These are phyloP conservation scores for Umbelopsis vinacea DNA, from an alignment of 192 early-diverging fungal species.

Conservation along the genomic window DNA sequence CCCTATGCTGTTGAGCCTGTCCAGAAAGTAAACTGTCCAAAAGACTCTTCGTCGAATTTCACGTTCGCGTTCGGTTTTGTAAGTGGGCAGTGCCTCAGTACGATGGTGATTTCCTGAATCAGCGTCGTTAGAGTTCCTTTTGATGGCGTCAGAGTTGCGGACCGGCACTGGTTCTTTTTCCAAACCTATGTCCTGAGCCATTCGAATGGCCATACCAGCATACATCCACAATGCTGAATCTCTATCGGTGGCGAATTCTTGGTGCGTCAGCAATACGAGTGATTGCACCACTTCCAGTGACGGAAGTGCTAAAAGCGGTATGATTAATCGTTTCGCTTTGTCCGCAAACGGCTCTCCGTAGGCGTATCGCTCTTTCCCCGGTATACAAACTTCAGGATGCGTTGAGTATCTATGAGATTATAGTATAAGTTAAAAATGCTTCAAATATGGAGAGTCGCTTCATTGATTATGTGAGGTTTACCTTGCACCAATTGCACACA, in stretches of 20 bases:
- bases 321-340: constrained; percentile 5
- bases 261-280: background rate
- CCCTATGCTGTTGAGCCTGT: background rate
- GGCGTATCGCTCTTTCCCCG: constrained; percentile 17
- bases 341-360: constrained; percentile 18
- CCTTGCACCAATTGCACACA: constrained; percentile 18
- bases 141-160: background rate
- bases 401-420: constrained; percentile 7
- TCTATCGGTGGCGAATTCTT: constrained; percentile 13
- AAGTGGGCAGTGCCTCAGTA: background rate
- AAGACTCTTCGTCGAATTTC: constrained; percentile 15
- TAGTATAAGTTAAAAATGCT: background rate
- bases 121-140: background rate
- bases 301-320: constrained; percentile 3
- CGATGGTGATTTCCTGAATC: background rate
- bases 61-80: constrained; percentile 6
- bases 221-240: constrained; percentile 15
- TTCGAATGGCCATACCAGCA: constrained; percentile 10
- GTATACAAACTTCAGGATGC: constrained; percentile 11
- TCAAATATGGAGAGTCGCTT: background rate
- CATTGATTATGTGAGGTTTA: background rate
- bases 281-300: constrained; percentile 14
- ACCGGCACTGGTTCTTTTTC: constrained; percentile 9
- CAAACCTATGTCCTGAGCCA: constrained; percentile 9
- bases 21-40: constrained; percentile 11